Evolutionary conservation across 208 protist species (phyloP).

Genomic region (Trypanosomatidae sp.): DNA sequence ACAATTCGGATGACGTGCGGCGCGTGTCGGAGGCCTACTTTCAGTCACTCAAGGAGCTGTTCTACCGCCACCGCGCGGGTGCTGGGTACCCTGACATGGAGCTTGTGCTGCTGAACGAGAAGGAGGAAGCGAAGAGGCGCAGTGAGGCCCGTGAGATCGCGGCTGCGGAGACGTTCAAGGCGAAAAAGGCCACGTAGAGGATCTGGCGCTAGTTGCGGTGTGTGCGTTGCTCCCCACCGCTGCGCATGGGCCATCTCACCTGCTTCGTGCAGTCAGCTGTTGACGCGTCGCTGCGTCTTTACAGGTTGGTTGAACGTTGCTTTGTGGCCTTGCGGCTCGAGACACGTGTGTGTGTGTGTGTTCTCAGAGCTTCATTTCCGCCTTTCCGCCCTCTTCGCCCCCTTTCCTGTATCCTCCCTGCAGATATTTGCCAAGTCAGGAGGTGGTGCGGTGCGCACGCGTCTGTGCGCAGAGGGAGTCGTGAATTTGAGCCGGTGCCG

Average conservation of each 20-base stretch:
- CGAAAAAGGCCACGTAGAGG: slow-evolving; percentile 17
- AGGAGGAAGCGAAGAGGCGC: slow-evolving; percentile 31
- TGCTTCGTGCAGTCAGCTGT: neutral
- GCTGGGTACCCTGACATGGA: slow-evolving; percentile 83
- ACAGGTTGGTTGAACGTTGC: neutral
- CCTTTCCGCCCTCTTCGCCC: neutral
- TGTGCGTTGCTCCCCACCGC: neutral
- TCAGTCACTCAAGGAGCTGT: slow-evolving; percentile 51
- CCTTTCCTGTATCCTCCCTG: neutral
- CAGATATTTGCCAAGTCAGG: neutral
- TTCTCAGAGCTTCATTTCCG: neutral
- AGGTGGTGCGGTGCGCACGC: neutral
- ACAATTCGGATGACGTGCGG: slow-evolving; percentile 63
- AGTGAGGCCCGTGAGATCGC: slow-evolving; percentile 16
- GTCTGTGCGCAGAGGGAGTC: neutral
- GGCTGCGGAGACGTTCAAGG: slow-evolving; percentile 8
- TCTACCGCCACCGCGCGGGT: slow-evolving; percentile 67
- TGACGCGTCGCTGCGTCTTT: neutral
- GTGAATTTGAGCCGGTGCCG: neutral
- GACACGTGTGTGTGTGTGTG: neutral
- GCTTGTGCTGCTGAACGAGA: slow-evolving; percentile 52
- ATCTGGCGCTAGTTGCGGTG: neutral
- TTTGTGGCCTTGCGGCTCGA: neutral
- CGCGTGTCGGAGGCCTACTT: slow-evolving; percentile 62
- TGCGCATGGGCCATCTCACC: neutral